These are phyloP conservation scores for Ustilago vetiveriae DNA, from an alignment of 1,284 basidiomycete species.

Conservation along the genomic window DNA sequence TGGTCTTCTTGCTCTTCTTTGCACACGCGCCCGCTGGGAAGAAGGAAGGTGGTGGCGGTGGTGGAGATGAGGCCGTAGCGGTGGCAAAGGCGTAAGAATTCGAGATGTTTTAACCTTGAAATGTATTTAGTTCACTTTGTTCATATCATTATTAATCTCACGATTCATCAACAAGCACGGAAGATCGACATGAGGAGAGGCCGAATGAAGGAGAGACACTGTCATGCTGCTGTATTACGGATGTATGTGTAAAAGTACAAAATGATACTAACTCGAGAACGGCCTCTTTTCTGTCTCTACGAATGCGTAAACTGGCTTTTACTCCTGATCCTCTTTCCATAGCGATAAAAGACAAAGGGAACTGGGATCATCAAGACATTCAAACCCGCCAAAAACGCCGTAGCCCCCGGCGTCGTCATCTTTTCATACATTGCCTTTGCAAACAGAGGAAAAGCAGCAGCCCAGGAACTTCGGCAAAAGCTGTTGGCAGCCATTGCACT, in stretches of 20 bases:
- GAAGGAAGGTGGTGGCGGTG: constrained; percentile 4
- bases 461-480: constrained; percentile 43
- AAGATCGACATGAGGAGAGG: too few species aligned
- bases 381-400: constrained; percentile 41
- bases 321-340: constrained; percentile 47
- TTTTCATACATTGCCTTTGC: constrained; percentile 45
- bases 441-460: constrained; percentile 44
- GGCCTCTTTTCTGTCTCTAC: not conserved
- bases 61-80: constrained; percentile 5
- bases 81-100: constrained; percentile 29
- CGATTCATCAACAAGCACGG: too few species aligned
- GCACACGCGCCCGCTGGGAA: constrained; percentile 43
- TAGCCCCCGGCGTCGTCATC: constrained; percentile 30
- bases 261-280: not conserved
- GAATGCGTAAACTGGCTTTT: constrained; percentile 41
- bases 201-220: too few species aligned
- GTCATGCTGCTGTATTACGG: too few species aligned
- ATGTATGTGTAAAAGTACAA: constrained; percentile 1
- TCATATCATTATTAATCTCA: too few species aligned
- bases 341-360: constrained; percentile 50
- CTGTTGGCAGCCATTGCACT: constrained; percentile 52
- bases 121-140: not conserved
- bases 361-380: constrained; percentile 51
- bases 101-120: not conserved
- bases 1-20: constrained; percentile 54